Percentiles rank a stretch among this genome's conserved stretches.
These are phyloP conservation scores for Artemisia tridentata DNA, from an alignment of 129 eudicot genomes.

Conservation along the genomic window DNA sequence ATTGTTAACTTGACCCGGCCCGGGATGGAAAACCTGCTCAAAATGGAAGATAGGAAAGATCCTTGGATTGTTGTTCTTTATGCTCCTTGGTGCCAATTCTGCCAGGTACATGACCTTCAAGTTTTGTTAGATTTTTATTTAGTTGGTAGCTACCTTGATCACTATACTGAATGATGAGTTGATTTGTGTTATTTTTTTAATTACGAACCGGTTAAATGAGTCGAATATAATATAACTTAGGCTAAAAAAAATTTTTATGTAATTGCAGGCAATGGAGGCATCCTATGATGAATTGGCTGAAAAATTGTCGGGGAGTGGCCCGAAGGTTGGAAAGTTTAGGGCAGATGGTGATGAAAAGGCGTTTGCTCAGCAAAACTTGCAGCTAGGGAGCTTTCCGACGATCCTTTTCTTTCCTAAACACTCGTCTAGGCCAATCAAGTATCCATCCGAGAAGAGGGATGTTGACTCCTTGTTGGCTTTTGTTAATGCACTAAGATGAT, in stretches of 20 bases:
- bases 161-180: background rate
- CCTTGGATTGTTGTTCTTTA: conserved; percentile 89
- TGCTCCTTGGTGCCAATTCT: conserved; percentile 93
- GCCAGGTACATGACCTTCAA: conserved; percentile 51
- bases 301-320: conserved; percentile 53
- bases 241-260: background rate
- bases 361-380: conserved; percentile 62
- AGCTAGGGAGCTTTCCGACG: conserved; percentile 80
- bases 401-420: conserved; percentile 83
- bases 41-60: conserved; percentile 65
- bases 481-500: conserved; percentile 65
- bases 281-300: conserved; percentile 74
- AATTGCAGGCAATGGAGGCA: conserved; percentile 65
- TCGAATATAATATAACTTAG: background rate
- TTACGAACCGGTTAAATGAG: background rate
- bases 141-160: background rate
- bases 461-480: conserved; percentile 77
- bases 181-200: background rate
- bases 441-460: conserved; percentile 74
- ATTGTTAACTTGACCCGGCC: conserved; percentile 58
- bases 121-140: background rate
- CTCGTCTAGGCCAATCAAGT: conserved; percentile 61
- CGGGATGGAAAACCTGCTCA: conserved; percentile 72
- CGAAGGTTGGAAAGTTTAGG: conserved; percentile 77
- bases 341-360: conserved; percentile 86